phyloP scores from a whole-genome alignment of 495 filamentous ascomycete species.

The Aspergillus homomorphus region DNA sequence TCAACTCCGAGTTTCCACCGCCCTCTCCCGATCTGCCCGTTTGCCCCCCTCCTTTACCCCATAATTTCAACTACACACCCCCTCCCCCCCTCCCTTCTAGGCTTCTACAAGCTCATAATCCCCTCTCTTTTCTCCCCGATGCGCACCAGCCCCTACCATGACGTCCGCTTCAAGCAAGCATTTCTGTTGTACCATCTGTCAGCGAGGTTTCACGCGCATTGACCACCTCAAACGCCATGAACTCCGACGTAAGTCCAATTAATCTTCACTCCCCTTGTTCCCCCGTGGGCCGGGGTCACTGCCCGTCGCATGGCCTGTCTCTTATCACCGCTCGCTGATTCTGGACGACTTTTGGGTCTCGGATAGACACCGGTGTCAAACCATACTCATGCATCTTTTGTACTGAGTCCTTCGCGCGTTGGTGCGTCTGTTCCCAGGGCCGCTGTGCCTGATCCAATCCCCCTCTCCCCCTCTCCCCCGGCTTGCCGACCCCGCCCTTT shows the following conservation, averaged over 20 bases:
- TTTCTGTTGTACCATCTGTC: slow-evolving; percentile 45
- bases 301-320: neutral
- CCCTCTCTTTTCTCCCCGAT: slow-evolving; percentile 31
- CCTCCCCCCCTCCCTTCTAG: slow-evolving; percentile 13
- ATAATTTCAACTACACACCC: slow-evolving; percentile 11
- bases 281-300: neutral
- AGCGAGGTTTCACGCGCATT: slow-evolving; percentile 48
- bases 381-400: slow-evolving; percentile 47
- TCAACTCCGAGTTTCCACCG: neutral
- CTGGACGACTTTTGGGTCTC: slow-evolving; percentile 17
- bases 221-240: slow-evolving; percentile 50
- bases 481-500: neutral
- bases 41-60: neutral
- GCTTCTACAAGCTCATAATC: slow-evolving; percentile 1
- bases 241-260: slow-evolving; percentile 39
- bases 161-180: slow-evolving; percentile 41
- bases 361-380: slow-evolving; percentile 43
- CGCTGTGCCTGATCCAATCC: neutral
- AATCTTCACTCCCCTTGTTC: slow-evolving; percentile 15
- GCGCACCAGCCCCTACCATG: slow-evolving; percentile 29
- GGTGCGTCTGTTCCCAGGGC: slow-evolving; percentile 26
- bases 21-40: neutral
- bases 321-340: neutral
- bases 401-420: slow-evolving; percentile 44
- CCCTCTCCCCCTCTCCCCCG: neutral